Percentiles rank a stretch among this genome's conserved stretches.
Conservation (phyloP, 768 basidiomycete genomes). For the Terana coerulea region DNA sequence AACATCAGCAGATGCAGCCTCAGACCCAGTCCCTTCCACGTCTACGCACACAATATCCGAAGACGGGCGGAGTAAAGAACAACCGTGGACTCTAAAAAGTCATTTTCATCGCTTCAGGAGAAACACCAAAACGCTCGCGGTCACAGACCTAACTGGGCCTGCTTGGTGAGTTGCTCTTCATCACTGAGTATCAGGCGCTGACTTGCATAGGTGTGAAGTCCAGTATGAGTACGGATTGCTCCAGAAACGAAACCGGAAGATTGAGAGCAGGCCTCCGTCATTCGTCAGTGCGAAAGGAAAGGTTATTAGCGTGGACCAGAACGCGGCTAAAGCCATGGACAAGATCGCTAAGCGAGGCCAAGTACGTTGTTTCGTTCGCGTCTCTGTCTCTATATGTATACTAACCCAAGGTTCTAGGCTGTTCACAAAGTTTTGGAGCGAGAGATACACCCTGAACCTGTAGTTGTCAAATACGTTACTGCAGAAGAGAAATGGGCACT, state of each 20-base stretch:
- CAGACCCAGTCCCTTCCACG: background rate
- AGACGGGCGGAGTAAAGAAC: no score
- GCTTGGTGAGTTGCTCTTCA: slow-evolving; percentile 47
- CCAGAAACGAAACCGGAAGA: slow-evolving; percentile 46
- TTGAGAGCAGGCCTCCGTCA: slow-evolving; percentile 47
- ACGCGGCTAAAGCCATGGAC: slow-evolving; percentile 54
- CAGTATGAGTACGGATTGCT: slow-evolving; percentile 75
- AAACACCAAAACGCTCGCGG: slow-evolving; percentile 42
- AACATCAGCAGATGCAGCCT: background rate
- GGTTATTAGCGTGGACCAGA: slow-evolving; percentile 48
- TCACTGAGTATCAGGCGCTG: background rate
- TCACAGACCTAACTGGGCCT: slow-evolving; percentile 59
- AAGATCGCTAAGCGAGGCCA: slow-evolving; percentile 47
- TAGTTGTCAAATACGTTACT: slow-evolving; percentile 46
- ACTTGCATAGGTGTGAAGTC: slow-evolving; percentile 62
- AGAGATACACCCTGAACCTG: slow-evolving; percentile 58
- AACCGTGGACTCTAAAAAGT: slow-evolving; percentile 16
- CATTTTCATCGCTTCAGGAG: slow-evolving; percentile 45
- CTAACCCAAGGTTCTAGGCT: slow-evolving; percentile 35
- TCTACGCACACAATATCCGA: no score
- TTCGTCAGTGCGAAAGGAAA: slow-evolving; percentile 60
- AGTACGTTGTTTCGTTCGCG: no score
- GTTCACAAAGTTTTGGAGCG: slow-evolving; percentile 77
- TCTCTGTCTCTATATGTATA: slow-evolving; percentile 1
- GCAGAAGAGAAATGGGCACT: slow-evolving; percentile 78